Evolutionary conservation across 2,329 filamentous ascomycete species (phyloP).

Genomic region (Colletotrichum sp.): DNA sequence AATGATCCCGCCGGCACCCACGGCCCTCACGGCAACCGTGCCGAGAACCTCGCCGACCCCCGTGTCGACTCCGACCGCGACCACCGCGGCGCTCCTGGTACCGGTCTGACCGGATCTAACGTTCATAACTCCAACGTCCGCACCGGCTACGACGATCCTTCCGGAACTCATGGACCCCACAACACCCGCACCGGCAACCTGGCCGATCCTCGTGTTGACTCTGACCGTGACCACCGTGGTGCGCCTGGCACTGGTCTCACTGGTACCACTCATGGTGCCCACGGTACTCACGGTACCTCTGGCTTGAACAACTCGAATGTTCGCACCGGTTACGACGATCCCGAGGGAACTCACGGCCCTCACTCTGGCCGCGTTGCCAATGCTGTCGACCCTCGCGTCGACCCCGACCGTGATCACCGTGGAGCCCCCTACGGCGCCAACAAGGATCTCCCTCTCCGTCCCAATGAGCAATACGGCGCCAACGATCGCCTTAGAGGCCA

Average conservation of each 20-base stretch:
- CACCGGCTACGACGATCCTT: constrained; percentile 23
- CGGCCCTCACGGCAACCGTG: constrained; percentile 40
- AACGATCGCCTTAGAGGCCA: background rate
- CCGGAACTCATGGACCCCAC: constrained; percentile 36
- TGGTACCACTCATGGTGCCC: constrained; percentile 8
- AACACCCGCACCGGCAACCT: constrained; percentile 32
- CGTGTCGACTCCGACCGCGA: constrained; percentile 52
- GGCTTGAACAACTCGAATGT: background rate
- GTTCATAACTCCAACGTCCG: background rate
- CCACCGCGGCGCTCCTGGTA: constrained; percentile 7
- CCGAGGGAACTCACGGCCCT: constrained; percentile 1
- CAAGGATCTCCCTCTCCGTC: constrained; percentile 17
- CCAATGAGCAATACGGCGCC: background rate
- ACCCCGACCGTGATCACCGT: constrained; percentile 23
- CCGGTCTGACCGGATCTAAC: background rate
- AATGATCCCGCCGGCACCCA: constrained; percentile 25
- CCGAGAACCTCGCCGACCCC: constrained; percentile 53
- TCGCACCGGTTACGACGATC: background rate
- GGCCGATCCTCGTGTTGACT: constrained; percentile 11
- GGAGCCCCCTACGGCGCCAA: constrained; percentile 1
- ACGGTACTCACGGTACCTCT: background rate
- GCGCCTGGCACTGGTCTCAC: constrained; percentile 21
- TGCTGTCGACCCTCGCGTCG: constrained; percentile 7
- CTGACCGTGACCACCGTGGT: background rate
- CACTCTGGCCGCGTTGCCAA: background rate